Conservation (phyloP, 176 grass and related monocot species). For the Hordeum marinum region DNA sequence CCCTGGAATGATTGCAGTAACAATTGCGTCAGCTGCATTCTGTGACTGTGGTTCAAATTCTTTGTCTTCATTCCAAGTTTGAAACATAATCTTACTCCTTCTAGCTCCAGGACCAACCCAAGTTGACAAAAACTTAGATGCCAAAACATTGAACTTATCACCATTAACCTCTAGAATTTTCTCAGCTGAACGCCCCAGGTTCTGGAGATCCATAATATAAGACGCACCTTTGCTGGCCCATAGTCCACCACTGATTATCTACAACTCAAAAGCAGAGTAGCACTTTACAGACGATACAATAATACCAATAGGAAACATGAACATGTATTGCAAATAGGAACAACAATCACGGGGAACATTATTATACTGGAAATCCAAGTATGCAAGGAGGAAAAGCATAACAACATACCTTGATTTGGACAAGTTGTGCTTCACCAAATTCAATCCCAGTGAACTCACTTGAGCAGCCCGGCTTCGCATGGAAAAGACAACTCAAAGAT, state of each 20-base stretch:
- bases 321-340: not conserved
- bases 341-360: not conserved
- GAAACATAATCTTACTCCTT: slow-evolving; percentile 82
- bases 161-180: slow-evolving; percentile 68
- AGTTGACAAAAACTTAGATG: slow-evolving; percentile 89
- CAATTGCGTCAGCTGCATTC: slow-evolving; percentile 44
- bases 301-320: not conserved
- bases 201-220: slow-evolving; percentile 58
- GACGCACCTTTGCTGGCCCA: slow-evolving; percentile 67
- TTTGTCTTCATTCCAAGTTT: slow-evolving; percentile 79
- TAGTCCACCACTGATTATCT: slow-evolving; percentile 82
- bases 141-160: slow-evolving; percentile 75
- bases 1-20: slow-evolving; percentile 33
- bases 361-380: not conserved
- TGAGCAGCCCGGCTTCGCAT: slow-evolving; percentile 90
- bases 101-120: slow-evolving; percentile 85
- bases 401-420: slow-evolving; percentile 86
- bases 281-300: not conserved
- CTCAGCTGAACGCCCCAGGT: slow-evolving; percentile 43
- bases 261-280: slow-evolving; percentile 17
- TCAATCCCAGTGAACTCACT: slow-evolving; percentile 75
- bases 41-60: slow-evolving; percentile 64
- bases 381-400: slow-evolving; percentile 5
- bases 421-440: slow-evolving; percentile 89
- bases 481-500: slow-evolving; percentile 34